Evolutionary conservation across 495 filamentous ascomycete genomes (phyloP), one percentile per base, ranked within the genome.

Genomic region (Aspergillus homomorphus): DNA sequence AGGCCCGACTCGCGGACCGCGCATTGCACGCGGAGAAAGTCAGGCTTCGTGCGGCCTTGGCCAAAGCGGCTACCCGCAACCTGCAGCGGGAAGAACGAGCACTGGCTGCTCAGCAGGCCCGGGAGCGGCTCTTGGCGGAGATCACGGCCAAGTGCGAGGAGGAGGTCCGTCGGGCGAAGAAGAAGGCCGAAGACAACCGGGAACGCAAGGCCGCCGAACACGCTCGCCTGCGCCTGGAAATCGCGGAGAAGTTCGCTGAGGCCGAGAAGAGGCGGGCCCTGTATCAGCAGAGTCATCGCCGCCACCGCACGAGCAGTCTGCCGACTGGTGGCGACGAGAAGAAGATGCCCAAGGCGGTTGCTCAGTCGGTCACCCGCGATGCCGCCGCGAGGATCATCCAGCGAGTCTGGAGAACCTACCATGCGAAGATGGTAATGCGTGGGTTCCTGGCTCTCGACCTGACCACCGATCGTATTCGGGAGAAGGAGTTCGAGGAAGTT

Each of bases 1-100:
- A 96, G 70, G 94, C 92, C 7, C 86, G 92, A 48, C 82, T 98
- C 23, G 94, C 95, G 53, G 94, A 96, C 69, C 84, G 93, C 45
- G 95, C 93, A 12, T 90, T 91, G 45, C 91, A 98, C 75, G 94
- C 92, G 49, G 94, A 98, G 70, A 92, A 96, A 76, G 94, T 98
- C n/a, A 89, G 94, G 56, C 76, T 94, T 54, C 88, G 89, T 54
- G 94, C 90, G 45, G 91, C 90, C n/a, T 72, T 90, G 54, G 88
- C 87, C 28, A 96, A 92, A 78, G 88, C 89, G 41, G 84, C 85
- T 15, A 85, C 85, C 18, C 82, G 83, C 42, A 85, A 86, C 68
- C 45, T 78, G 15, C 75, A 78, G 22, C 83, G 85, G 60, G 91
- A 97, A 71, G 90, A 94, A 74, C 76, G 88, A 62, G 92, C 91